Base-by-base conservation (phyloP, 2,329 filamentous ascomycete species). In the Stachybotrys chlorohalonatus region DNA sequence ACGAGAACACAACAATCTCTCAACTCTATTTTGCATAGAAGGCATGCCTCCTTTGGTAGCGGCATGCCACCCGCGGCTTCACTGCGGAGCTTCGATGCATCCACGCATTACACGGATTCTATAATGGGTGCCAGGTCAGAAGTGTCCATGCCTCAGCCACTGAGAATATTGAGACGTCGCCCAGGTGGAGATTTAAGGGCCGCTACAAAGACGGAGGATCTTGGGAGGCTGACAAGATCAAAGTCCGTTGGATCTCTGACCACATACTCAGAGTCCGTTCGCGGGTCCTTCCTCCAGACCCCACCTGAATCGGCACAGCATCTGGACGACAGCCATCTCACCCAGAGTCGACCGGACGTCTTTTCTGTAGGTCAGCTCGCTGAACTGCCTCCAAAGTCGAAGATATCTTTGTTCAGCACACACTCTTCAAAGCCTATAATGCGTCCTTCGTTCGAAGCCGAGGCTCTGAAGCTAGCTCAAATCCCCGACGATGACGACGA, bases 401-500 rank as follows among this genome's bases (percentile, higher is more conserved):
- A 72, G 13, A 58, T 80, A 31, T 85, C 83, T 0, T 65, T 85
- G 2, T 81, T 84, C 58, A 85, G 81, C 61, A 83, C 82, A 0
- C 78, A 81, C 58, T 84, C 82, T 5, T 84, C 82, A 2, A 82
- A 83, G 59, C 82, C 82, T 0, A 71, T 76, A 2, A 83, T 85
- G 80, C 78, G 82, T 5, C 80, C 83, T 1, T 96, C 92, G 0
- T 96, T 97, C 62, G 90, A 97, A 68, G 86, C 82, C 3, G 91
- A 95, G 63, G 90, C 95, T 1, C 85, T 92, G 56, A 89, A 89
- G 62, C 82, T 99, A 53, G 90, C 92, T 2, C 85, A 89, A 54
- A 89, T 97, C 31, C 90, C 93, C 0, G 90, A 96, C 63, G 90
- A 95, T 45, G 67, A 75, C 15, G 81, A 85, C 57, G 89, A 95